A percentile compares a stretch with the other conserved stretches of the same genome.
Conservation (phyloP, 2,329 filamentous ascomycete genomes). For the Pseudocercospora pini-densiflorae region DNA sequence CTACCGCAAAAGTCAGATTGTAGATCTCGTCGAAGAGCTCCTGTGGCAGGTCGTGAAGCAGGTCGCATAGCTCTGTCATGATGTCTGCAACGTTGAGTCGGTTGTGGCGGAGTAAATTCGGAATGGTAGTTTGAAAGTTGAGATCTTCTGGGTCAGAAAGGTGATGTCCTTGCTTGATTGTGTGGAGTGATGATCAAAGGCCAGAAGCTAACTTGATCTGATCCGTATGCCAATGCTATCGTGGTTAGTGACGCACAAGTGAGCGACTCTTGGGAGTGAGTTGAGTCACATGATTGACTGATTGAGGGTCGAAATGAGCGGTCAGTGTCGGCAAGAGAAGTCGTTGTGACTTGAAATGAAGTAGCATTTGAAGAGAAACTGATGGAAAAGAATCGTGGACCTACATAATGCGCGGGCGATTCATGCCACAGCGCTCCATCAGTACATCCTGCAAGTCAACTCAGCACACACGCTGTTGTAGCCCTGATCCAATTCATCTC, state of each 20-base stretch:
- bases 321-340: not conserved
- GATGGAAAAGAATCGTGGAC: not conserved
- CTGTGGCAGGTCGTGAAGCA: not conserved
- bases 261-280: not conserved
- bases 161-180: too few species aligned
- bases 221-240: not conserved
- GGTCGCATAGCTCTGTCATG: not conserved
- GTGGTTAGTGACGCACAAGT: not conserved
- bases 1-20: not conserved
- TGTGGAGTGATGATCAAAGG: too few species aligned
- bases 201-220: not conserved
- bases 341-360: not conserved
- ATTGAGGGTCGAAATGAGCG: not conserved
- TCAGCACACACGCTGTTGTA: not conserved
- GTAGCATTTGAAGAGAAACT: not conserved
- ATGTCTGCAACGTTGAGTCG: not conserved
- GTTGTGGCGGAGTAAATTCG: too few species aligned
- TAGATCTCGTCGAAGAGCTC: not conserved
- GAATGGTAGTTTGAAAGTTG: too few species aligned
- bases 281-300: not conserved
- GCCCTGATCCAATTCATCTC: not conserved
- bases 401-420: not conserved
- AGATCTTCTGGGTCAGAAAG: too few species aligned
- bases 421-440: not conserved
- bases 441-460: not conserved